A percentile compares a stretch with the other conserved stretches of the same genome.
Conservation (phyloP, 352 stramenopile genomes). For the Achlya hypogyna region DNA sequence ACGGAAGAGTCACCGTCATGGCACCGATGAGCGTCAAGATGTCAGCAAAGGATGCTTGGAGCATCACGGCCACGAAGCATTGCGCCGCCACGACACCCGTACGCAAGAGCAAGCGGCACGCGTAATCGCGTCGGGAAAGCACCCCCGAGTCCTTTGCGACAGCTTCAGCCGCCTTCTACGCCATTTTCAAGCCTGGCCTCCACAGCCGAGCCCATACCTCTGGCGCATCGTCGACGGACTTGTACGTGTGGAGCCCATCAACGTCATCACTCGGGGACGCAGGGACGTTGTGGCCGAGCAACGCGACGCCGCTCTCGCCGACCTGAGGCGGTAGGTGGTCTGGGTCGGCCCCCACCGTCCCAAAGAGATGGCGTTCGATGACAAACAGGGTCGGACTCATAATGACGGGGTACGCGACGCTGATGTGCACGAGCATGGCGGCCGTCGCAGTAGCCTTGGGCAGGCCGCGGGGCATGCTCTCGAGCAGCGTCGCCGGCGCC, state of each 20-base stretch:
- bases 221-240: not conserved
- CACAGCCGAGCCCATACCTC: not conserved
- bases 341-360: slow-evolving; percentile 48
- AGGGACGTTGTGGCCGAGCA: not conserved
- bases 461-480: slow-evolving; percentile 32
- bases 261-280: not conserved
- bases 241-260: not conserved
- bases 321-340: slow-evolving; percentile 20
- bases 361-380: slow-evolving; percentile 46
- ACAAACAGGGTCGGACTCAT: slow-evolving; percentile 56
- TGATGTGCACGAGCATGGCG: slow-evolving; percentile 51
- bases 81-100: slow-evolving; percentile 36
- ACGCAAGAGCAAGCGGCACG: slow-evolving; percentile 44
- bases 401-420: slow-evolving; percentile 51
- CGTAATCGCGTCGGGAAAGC: slow-evolving; percentile 35
- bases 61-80: slow-evolving; percentile 46
- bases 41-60: slow-evolving; percentile 61
- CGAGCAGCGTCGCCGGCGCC: slow-evolving; percentile 42
- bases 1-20: slow-evolving; percentile 53
- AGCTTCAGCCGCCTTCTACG: slow-evolving; percentile 1
- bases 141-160: slow-evolving; percentile 21
- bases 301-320: not conserved
- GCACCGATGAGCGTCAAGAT: slow-evolving; percentile 58
- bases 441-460: slow-evolving; percentile 30
- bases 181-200: not conserved